phyloP scores from a whole-genome alignment of 345 rosid species.

The Excoecaria cochinchinensis region DNA sequence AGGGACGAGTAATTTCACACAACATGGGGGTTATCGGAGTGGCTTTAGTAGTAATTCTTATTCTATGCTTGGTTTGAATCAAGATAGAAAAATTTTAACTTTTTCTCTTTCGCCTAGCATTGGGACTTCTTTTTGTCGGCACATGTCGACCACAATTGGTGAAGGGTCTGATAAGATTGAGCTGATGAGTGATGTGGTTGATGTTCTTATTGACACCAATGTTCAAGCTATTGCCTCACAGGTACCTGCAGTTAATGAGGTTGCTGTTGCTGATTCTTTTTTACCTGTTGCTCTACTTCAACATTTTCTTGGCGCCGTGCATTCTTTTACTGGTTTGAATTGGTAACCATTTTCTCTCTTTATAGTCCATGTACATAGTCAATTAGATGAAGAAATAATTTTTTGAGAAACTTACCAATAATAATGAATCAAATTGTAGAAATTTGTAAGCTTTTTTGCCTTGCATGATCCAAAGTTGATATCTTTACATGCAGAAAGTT shows the following conservation, averaged over 20 bases:
- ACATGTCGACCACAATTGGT: slow-evolving; percentile 56
- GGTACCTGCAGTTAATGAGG: slow-evolving; percentile 61
- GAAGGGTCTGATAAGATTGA: slow-evolving; percentile 47
- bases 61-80: background rate
- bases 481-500: too few relatives aligned
- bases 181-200: slow-evolving; percentile 46
- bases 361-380: background rate
- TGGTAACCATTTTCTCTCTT: slow-evolving; percentile 41
- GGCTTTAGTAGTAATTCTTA: slow-evolving; percentile 30
- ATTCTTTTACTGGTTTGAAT: slow-evolving; percentile 56
- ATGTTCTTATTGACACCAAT: slow-evolving; percentile 47
- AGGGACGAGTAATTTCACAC: slow-evolving; percentile 35
- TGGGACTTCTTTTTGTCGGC: slow-evolving; percentile 45
- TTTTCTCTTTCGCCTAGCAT: slow-evolving; percentile 31
- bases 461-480: too few relatives aligned
- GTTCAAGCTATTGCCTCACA: slow-evolving; percentile 49
- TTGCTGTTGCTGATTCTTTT: slow-evolving; percentile 66
- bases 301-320: slow-evolving; percentile 62
- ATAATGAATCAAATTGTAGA: too few relatives aligned
- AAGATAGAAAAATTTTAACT: slow-evolving; percentile 25
- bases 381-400: too few relatives aligned
- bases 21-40: slow-evolving; percentile 34
- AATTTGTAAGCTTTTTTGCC: too few relatives aligned
- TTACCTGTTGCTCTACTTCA: slow-evolving; percentile 67
- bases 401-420: too few relatives aligned